Evolutionary conservation across 441 rosid species (phyloP), one percentile per base, ranked within the genome.

Genomic region (Syzygium syzygioides): DNA sequence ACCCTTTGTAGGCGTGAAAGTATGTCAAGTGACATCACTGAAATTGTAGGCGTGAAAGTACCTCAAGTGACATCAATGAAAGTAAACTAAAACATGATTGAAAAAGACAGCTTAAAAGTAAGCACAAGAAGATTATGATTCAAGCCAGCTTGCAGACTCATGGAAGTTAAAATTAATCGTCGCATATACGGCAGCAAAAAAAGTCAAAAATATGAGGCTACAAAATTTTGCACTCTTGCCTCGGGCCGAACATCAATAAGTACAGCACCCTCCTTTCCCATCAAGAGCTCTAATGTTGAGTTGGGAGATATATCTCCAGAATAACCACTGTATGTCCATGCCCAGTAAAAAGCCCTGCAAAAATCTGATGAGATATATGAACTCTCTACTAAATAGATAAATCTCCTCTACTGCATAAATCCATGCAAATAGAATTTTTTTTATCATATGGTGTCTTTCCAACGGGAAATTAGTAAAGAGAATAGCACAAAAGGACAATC

Each of bases 201-300:
- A 85, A 85, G 28, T 30, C 11, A 87, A 85, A 30, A 88, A 83
- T 71, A 90, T 91, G 87, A 88, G 89, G 91, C 91, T 88, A 87
- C 88, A 92, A 92, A 91, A 90, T 92, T 89, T 91, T 89, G 89
- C 91, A 89, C 88, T 93, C 99, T 96, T 95, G 96, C 99, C 96
- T 98, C 99, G 62, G 99, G 96, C 94, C 99, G 95, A 93, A 98
- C 93, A 94, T 98, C 99, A 79, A 98, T 92, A 83, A 98, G 97
- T 48, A 95, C 92, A 55, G 96, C 93, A 90, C 95, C 94, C 91
- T 96, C 96, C 94, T 90, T 91, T 87, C 97, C 96, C 84, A 84
- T 90, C 90, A 98, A 92, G 87, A 98, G 95, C 93, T 96, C 95
- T 87, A 97, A 91, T 55, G 98, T 94, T 90, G 89, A 90, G 59